Percentiles rank a stretch among this genome's conserved stretches.
Evolutionary conservation across 2,329 filamentous ascomycete genomes (phyloP).

Genomic region (Cadophora luteo-olivacea): DNA sequence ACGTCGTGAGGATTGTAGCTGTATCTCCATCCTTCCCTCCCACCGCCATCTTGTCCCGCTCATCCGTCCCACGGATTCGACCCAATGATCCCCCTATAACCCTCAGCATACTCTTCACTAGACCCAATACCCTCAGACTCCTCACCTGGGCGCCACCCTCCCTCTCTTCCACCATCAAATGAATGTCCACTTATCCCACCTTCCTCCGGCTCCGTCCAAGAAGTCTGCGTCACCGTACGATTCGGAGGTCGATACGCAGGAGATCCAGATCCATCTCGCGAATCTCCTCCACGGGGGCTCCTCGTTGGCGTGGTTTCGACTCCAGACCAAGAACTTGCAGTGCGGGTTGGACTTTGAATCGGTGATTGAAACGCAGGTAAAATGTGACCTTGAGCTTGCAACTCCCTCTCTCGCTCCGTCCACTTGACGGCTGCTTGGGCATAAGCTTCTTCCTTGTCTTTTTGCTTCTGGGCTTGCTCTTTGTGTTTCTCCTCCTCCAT

Average conservation of each 20-base stretch:
- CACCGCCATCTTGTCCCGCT: not conserved
- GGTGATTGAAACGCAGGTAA: not conserved
- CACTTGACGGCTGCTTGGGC: not conserved
- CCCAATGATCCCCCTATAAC: constrained; percentile 17
- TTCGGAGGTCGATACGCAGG: not conserved
- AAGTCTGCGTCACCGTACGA: not conserved
- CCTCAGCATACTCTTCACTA: constrained; percentile 17
- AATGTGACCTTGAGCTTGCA: not conserved
- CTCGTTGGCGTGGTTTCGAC: not conserved
- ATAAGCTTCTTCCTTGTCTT: constrained; percentile 5
- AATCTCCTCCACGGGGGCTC: not conserved
- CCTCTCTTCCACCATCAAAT: not conserved
- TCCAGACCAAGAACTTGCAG: not conserved
- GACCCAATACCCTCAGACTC: not conserved
- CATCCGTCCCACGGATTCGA: constrained; percentile 11
- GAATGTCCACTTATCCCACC: not conserved
- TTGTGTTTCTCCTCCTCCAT: not conserved
- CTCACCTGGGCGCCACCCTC: not conserved
- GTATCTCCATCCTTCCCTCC: not conserved
- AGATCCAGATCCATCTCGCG: not conserved
- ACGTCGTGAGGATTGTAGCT: constrained; percentile 1
- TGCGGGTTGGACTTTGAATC: not conserved
- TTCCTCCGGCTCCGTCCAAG: constrained; percentile 6
- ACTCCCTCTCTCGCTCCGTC: not conserved
- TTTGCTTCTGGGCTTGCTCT: not conserved